Conservation (phyloP, 1,139 yeast species). For the Suhomyces taliae region DNA sequence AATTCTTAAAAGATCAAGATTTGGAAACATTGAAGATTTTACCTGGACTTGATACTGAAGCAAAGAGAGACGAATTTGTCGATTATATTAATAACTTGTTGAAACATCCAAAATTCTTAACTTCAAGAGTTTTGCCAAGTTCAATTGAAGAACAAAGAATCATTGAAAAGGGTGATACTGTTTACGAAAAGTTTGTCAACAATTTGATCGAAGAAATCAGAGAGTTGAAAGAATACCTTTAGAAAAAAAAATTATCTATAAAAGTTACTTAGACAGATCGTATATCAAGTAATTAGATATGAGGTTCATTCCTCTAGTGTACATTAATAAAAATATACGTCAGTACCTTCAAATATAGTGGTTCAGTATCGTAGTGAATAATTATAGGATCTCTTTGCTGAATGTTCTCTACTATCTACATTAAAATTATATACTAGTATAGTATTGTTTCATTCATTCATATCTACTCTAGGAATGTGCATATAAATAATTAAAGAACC, state of each 20-base stretch:
- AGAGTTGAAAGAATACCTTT: constrained; percentile 46
- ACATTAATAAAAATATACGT: neutral
- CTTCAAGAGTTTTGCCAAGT: constrained; percentile 66
- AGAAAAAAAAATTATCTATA: neutral
- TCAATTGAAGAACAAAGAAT: constrained; percentile 63
- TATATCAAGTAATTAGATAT: neutral
- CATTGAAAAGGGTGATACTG: constrained; percentile 46
- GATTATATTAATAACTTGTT: constrained; percentile 66
- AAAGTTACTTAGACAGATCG: too few relatives aligned
- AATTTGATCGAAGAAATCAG: constrained; percentile 55
- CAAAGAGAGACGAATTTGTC: constrained; percentile 56
- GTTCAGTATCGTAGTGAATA: too few relatives aligned
- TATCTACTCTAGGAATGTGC: too few relatives aligned
- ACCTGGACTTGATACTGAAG: constrained; percentile 62
- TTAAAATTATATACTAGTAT: too few relatives aligned
- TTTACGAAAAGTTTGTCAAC: constrained; percentile 44
- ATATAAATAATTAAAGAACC: too few relatives aligned
- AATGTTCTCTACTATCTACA: too few relatives aligned
- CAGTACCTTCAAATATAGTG: neutral
- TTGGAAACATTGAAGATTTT: constrained; percentile 38
- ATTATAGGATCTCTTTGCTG: too few relatives aligned
- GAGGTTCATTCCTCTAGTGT: neutral
- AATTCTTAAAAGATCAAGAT: constrained; percentile 29
- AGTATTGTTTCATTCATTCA: too few relatives aligned
- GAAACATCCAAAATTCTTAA: constrained; percentile 82